phyloP scores from a whole-genome alignment of 192 early-diverging fungal genomes.

The Coemansia umbellata region DNA sequence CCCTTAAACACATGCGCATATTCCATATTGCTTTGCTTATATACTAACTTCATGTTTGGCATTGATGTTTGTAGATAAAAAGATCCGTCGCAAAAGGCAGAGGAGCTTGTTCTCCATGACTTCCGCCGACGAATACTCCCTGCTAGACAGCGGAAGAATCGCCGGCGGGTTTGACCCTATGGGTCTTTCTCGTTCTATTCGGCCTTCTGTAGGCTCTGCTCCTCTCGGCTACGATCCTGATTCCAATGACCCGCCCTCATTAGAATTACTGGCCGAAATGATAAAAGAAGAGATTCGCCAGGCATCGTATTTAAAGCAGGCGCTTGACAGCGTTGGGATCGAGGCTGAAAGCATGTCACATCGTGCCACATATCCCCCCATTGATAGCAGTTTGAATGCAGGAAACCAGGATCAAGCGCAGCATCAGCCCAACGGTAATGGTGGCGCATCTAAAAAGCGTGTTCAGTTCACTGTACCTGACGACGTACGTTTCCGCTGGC shows the following conservation, averaged over 20 bases:
- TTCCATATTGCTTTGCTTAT: no score
- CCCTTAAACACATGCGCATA: no score
- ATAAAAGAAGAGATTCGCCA: constrained; percentile 52
- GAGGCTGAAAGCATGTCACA: constrained; percentile 34
- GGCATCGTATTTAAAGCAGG: constrained; percentile 45
- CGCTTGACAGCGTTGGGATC: constrained; percentile 31
- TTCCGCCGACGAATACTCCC: constrained; percentile 32
- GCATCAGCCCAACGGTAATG: not conserved
- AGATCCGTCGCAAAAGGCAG: constrained; percentile 46
- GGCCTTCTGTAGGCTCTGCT: constrained; percentile 1
- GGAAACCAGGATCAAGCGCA: no score
- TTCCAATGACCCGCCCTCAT: constrained; percentile 26
- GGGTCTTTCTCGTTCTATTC: not conserved
- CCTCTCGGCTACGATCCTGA: constrained; percentile 1
- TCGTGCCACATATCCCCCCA: constrained; percentile 22
- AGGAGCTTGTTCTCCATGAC: constrained; percentile 51
- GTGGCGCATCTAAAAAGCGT: constrained; percentile 8
- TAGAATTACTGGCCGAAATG: constrained; percentile 48
- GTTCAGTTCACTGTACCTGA: constrained; percentile 49
- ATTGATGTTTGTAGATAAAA: constrained; percentile 24
- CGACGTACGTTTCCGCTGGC: constrained; percentile 50
- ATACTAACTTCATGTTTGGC: not conserved
- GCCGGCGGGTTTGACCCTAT: constrained; percentile 25
- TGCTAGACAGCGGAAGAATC: constrained; percentile 39
- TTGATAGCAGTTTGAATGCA: not conserved